Conservation (phyloP, 2,329 filamentous ascomycete genomes). For the Diplodia corticola region DNA sequence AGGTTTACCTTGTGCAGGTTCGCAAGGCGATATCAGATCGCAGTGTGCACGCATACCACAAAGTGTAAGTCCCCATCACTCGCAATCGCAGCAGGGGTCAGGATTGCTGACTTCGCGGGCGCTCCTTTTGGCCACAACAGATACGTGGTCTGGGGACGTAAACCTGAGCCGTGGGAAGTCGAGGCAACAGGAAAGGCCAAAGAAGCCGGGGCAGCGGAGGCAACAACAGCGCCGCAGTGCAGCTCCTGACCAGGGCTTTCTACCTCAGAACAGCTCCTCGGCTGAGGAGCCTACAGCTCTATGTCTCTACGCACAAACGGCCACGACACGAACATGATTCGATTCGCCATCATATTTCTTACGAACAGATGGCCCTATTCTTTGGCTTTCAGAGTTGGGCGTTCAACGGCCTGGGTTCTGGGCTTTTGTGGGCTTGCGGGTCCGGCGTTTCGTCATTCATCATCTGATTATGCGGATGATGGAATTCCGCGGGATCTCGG, state of each 20-base stretch:
- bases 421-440: background rate
- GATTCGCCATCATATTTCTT: background rate
- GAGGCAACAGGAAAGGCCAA: conserved; percentile 10
- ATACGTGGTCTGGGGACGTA: conserved; percentile 25
- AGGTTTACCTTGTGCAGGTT: conserved; percentile 47
- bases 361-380: background rate
- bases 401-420: background rate
- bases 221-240: background rate
- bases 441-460: background rate
- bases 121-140: conserved; percentile 5
- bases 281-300: background rate
- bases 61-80: conserved; percentile 37
- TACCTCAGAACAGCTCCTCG: background rate
- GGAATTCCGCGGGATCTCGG: background rate
- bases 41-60: conserved; percentile 45
- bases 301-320: background rate
- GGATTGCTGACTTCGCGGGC: conserved; percentile 22
- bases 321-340: background rate
- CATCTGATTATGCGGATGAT: background rate
- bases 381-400: background rate
- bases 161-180: conserved; percentile 18
- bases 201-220: background rate
- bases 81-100: conserved; percentile 6
- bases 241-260: background rate
- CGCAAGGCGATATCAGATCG: conserved; percentile 42